Percentiles rank a stretch among this genome's conserved stretches.
Evolutionary conservation across 2,329 filamentous ascomycete genomes (phyloP).

Genomic region (Microsporum audouinii): DNA sequence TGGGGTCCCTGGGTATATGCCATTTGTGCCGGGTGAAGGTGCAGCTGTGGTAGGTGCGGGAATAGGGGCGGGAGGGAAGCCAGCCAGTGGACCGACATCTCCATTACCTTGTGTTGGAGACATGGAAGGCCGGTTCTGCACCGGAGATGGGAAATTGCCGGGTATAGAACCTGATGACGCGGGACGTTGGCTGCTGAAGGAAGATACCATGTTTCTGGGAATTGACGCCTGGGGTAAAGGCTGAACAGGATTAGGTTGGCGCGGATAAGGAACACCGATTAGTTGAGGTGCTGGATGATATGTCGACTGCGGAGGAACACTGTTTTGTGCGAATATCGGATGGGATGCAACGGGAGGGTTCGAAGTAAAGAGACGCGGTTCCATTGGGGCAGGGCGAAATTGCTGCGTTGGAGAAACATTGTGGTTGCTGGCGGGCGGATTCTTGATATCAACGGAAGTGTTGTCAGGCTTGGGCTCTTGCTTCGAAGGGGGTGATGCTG

Average conservation of each 20-base stretch:
- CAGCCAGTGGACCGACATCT: slow-evolving; percentile 37
- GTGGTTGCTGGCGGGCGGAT: neutral
- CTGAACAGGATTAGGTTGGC: neutral
- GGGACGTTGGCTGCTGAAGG: slow-evolving; percentile 30
- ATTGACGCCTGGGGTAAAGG: slow-evolving; percentile 1
- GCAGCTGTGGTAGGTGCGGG: neutral
- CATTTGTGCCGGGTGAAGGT: slow-evolving; percentile 17
- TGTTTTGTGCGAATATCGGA: neutral
- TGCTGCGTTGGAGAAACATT: neutral
- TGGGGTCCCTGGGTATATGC: slow-evolving; percentile 23
- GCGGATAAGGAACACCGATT: neutral
- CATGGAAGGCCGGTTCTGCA: slow-evolving; percentile 37
- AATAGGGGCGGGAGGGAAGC: slow-evolving; percentile 26
- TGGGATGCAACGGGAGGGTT: neutral
- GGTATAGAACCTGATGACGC: slow-evolving; percentile 32
- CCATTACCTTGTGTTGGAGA: slow-evolving; percentile 41
- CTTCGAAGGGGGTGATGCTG: slow-evolving; percentile 35
- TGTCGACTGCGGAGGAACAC: neutral
- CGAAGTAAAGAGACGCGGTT: neutral
- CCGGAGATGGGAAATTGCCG: slow-evolving; percentile 27
- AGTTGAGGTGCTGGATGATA: neutral
- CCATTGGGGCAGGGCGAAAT: neutral
- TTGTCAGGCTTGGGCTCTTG: neutral
- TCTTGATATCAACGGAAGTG: neutral
- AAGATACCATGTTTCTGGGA: slow-evolving; percentile 1